phyloP scores from a whole-genome alignment of 1,284 basidiomycete species.

The Austroboletus olivaceoglutinosus region DNA sequence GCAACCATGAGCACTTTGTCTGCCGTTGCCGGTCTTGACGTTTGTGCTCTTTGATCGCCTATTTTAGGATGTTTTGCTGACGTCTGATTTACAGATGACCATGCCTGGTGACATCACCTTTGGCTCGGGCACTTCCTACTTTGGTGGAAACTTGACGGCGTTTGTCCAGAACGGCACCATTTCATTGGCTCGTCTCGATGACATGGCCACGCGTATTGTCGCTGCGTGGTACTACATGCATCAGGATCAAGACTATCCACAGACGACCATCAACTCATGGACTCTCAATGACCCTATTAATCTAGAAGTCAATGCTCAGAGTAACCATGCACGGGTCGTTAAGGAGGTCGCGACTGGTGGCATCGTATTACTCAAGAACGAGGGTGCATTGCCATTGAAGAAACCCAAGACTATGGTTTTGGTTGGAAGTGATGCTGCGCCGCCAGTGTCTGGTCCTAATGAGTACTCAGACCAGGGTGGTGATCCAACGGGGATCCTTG shows the following conservation, averaged over 20 bases:
- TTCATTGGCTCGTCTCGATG: slow-evolving; percentile 49
- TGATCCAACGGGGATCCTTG: slow-evolving; percentile 54
- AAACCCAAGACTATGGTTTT: slow-evolving; percentile 36
- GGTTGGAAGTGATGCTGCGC: slow-evolving; percentile 55
- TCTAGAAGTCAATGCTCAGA: slow-evolving; percentile 60
- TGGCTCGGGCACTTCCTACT: slow-evolving; percentile 37
- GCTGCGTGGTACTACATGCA: slow-evolving; percentile 60
- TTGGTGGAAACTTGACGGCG: slow-evolving; percentile 49
- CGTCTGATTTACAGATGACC: slow-evolving; percentile 29
- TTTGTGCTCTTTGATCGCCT: slow-evolving; percentile 12
- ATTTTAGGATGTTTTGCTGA: neutral
- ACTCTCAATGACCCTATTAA: slow-evolving; percentile 47
- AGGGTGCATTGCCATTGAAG: slow-evolving; percentile 52
- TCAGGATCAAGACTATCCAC: slow-evolving; percentile 58
- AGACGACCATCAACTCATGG: slow-evolving; percentile 52
- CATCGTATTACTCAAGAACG: slow-evolving; percentile 78
- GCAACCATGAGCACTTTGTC: slow-evolving; percentile 39
- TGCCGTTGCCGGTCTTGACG: slow-evolving; percentile 49
- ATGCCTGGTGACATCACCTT: slow-evolving; percentile 43
- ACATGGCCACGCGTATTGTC: slow-evolving; percentile 68
- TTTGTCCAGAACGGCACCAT: slow-evolving; percentile 33
- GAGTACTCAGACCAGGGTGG: slow-evolving; percentile 48
- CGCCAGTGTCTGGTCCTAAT: slow-evolving; percentile 55
- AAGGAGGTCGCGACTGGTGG: slow-evolving; percentile 68
- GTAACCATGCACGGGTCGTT: slow-evolving; percentile 53